Conservation (phyloP, 768 basidiomycete species). For the Russula compacta region DNA sequence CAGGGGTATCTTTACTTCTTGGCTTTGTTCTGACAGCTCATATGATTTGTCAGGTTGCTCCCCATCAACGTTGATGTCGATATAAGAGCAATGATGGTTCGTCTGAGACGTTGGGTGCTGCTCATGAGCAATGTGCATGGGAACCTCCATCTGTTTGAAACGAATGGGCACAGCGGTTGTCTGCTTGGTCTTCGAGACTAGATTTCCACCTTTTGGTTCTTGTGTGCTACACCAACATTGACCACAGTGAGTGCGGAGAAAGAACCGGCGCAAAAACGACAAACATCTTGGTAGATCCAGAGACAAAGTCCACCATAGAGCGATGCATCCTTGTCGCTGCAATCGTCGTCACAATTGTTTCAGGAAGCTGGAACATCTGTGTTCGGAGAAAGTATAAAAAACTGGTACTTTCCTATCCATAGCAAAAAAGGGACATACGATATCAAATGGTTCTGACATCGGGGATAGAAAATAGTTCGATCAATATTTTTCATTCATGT, state of each 20-base stretch:
- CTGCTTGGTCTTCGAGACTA: neutral
- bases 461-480: no score
- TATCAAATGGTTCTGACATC: neutral
- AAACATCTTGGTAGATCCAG: neutral
- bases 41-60: no score
- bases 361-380: neutral
- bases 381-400: neutral
- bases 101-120: neutral
- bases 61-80: no score
- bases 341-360: neutral
- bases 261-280: neutral
- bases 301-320: neutral
- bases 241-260: neutral
- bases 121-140: neutral
- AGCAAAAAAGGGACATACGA: neutral
- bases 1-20: no score
- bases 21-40: no score
- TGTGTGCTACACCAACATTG: no score
- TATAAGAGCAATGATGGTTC: neutral
- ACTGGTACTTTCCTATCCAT: no score
- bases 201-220: no score
- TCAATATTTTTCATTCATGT: neutral
- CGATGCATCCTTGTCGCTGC: neutral
- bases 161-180: neutral
- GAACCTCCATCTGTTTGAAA: neutral